Base-by-base conservation (phyloP, 2,329 filamentous ascomycete genomes). In the Myriangium duriaei region DNA sequence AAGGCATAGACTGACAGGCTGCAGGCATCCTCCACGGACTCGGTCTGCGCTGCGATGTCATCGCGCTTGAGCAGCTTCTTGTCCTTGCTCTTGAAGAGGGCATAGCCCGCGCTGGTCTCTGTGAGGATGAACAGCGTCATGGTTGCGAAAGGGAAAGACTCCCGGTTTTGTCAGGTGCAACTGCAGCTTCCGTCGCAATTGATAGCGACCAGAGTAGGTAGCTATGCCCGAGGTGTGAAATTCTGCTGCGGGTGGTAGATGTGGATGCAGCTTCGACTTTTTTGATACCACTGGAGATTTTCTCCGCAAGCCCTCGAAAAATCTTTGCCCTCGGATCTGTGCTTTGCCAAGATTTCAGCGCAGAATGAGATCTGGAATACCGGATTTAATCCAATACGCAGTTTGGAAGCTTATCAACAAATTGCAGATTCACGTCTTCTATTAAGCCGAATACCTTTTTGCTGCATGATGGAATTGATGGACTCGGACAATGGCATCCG, bases 81-180 rank as follows among this genome's bases (percentile, higher is more conserved):
- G 74, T 96, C 88, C 62, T 87, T 85, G 53, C 88, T 82, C 73
- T 98, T 96, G 70, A 98, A 86, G 61, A 98, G 76, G 63, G 87
- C 91, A 69, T 96, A 96, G 61, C 91, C 93, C 52, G 87, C 87
- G 64, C 83, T 84, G 61, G 87, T 95, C 68, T 95, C 87, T 56
- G 81, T 81, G 53, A 95, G 78, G 66, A 95, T 82, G 65, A 93
- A 92, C 60, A 67, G 60, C 33, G 59, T 61, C 64, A 67, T 67
- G 39, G 39, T 54, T 50, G 36, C 41, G 31, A 28, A 7, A 11
- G 7, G 15, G 15, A 16, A 7, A 7, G 21, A 7, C 7, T 26
- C 21, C 21, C 21, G n/a, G 21, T n/a, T 26, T 26, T 26, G n/a
- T 26, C n/a, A 26, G 21, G n/a, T 7, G 7, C 7, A 26, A n/a